Conservation (phyloP, 129 eudicot genomes). For the Calendula officinalis region DNA sequence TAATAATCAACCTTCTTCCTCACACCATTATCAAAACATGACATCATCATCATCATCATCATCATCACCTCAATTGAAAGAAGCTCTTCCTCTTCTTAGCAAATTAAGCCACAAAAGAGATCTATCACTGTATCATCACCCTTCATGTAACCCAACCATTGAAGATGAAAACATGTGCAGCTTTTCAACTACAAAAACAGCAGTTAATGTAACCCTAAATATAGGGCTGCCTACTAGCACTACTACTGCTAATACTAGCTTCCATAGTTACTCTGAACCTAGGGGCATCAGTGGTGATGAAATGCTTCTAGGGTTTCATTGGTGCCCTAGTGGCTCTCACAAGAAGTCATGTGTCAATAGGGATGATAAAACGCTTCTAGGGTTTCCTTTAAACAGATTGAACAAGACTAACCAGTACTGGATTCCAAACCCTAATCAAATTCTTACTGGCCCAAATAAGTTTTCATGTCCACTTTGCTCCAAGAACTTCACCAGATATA, state of each 20-base stretch:
- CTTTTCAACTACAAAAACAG: constrained; percentile 20
- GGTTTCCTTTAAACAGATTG: constrained; percentile 30
- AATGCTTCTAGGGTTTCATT: constrained; percentile 19
- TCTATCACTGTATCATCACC: background rate
- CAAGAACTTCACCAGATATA: constrained; percentile 67
- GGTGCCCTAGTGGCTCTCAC: constrained; percentile 12
- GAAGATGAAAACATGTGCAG: background rate
- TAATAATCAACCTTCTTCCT: constrained; percentile 13
- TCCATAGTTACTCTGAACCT: constrained; percentile 7
- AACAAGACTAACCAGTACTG: constrained; percentile 33
- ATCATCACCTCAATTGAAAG: constrained; percentile 28
- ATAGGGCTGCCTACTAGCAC: constrained; percentile 37
- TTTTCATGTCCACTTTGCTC: constrained; percentile 60
- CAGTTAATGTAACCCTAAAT: constrained; percentile 36
- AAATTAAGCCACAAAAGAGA: constrained; percentile 23
- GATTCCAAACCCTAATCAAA: constrained; percentile 67
- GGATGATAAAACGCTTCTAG: constrained; percentile 25
- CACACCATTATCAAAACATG: constrained; percentile 17
- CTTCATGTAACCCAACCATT: constrained; percentile 20
- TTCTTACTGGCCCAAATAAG: constrained; percentile 59
- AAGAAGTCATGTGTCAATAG: background rate
- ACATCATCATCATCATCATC: constrained; percentile 18
- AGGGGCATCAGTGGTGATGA: constrained; percentile 22
- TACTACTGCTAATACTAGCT: constrained; percentile 17
- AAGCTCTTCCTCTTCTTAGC: constrained; percentile 47